A percentile compares a stretch with the other conserved stretches of the same genome.
Conservation (phyloP, 2,329 filamentous ascomycete species). For the Ceratocystis cubensis region DNA sequence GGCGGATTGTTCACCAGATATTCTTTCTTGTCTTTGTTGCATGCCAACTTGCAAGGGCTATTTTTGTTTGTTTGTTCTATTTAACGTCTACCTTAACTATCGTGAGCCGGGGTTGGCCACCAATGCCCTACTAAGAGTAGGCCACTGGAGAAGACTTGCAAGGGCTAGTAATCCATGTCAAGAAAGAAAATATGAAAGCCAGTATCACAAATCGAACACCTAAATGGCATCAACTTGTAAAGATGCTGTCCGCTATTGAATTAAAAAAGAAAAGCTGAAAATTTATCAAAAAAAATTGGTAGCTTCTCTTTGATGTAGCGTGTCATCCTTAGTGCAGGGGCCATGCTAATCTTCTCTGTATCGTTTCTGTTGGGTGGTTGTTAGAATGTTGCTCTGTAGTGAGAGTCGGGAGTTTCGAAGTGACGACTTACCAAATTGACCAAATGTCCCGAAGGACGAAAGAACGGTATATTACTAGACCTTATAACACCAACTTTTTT, state of each 20-base stretch:
- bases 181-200: not conserved
- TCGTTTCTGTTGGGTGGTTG: constrained; percentile 16
- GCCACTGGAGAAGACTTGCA: too few species aligned
- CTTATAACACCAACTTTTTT: constrained; percentile 13
- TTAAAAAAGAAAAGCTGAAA: not conserved
- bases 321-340: constrained; percentile 90
- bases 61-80: too few species aligned
- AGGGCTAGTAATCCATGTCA: not conserved
- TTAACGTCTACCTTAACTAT: too few species aligned
- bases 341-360: constrained; percentile 73
- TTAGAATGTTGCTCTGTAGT: not conserved
- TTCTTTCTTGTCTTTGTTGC: too few species aligned
- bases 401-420: not conserved
- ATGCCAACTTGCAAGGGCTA: too few species aligned
- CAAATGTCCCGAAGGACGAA: constrained; percentile 22
- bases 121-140: too few species aligned
- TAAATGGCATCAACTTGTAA: not conserved
- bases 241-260: not conserved
- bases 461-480: not conserved
- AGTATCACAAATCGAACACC: constrained; percentile 11
- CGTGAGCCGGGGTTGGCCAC: too few species aligned
- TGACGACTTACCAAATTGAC: constrained; percentile 21
- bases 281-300: constrained; percentile 24
- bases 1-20: too few species aligned
- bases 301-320: constrained; percentile 71